Conservation (phyloP, 345 rosid genomes). For the Limnanthes douglasii region DNA sequence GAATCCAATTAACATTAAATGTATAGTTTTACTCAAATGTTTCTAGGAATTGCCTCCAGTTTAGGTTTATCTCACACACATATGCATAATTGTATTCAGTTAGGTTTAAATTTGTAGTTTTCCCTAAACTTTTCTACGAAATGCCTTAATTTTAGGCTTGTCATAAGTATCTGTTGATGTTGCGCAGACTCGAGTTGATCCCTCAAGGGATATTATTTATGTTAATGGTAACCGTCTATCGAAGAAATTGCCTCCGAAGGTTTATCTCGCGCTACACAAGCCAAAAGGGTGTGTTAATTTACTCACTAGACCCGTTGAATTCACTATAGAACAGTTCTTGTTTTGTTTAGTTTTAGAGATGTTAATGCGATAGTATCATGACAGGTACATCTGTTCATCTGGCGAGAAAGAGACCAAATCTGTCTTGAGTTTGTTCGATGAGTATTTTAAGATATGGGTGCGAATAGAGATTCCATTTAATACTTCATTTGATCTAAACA, state of each 20-base stretch:
- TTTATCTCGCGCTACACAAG: constrained; percentile 86
- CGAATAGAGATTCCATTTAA: too few relatives aligned
- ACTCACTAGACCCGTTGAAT: not conserved
- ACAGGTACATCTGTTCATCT: constrained; percentile 86
- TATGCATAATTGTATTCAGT: not conserved
- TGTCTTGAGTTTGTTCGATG: constrained; percentile 55
- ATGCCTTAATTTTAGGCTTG: too few relatives aligned
- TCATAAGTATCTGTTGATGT: constrained; percentile 2
- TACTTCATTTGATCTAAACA: not conserved
- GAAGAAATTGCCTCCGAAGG: constrained; percentile 77
- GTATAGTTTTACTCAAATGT: too few relatives aligned
- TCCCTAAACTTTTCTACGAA: too few relatives aligned
- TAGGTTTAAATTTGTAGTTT: not conserved
- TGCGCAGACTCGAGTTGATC: constrained; percentile 82
- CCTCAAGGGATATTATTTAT: constrained; percentile 57
- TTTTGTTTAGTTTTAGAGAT: constrained; percentile 3
- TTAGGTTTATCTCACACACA: too few relatives aligned
- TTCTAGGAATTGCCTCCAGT: too few relatives aligned
- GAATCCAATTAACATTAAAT: too few relatives aligned
- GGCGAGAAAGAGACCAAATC: constrained; percentile 74
- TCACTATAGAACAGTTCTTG: not conserved
- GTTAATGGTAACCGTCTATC: constrained; percentile 88
- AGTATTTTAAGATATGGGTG: constrained; percentile 67
- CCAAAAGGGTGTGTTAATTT: constrained; percentile 73
- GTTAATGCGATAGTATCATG: constrained; percentile 8